Conservation (phyloP, 2,329 filamentous ascomycete species). For the Diaporthe humulicola region DNA sequence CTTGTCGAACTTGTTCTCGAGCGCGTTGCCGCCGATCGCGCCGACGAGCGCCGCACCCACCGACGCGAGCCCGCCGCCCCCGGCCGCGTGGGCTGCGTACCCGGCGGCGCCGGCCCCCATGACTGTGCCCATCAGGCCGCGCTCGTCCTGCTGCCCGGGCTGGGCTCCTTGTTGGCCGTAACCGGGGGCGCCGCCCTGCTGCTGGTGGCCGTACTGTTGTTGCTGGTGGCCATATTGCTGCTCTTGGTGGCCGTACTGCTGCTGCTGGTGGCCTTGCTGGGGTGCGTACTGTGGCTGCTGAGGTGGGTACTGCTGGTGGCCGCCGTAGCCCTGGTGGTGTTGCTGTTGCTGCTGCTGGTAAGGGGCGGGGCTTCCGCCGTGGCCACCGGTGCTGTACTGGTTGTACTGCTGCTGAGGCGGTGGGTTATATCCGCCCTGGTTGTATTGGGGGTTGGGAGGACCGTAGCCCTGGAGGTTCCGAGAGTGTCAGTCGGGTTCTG, state of each 20-base stretch:
- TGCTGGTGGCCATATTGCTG: conserved; percentile 33
- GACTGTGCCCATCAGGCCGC: conserved; percentile 67
- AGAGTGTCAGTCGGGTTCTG: neutral
- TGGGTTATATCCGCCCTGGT: conserved; percentile 45
- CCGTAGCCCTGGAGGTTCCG: conserved; percentile 23
- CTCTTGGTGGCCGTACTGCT: neutral
- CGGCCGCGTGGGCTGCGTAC: conserved; percentile 66
- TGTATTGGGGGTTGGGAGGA: conserved; percentile 42
- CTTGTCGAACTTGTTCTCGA: conserved; percentile 53
- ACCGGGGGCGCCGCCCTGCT: conserved; percentile 28
- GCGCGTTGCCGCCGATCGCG: conserved; percentile 66
- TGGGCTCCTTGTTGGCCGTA: conserved; percentile 40
- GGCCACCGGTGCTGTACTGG: conserved; percentile 40
- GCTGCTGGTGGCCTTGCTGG: conserved; percentile 22
- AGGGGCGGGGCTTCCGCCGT: conserved; percentile 37
- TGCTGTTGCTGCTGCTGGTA: conserved; percentile 34
- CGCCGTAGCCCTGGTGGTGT: conserved; percentile 36
- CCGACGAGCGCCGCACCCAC: conserved; percentile 65
- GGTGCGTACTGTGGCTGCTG: conserved; percentile 42
- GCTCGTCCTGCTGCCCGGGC: conserved; percentile 58
- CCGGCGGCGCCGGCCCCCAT: conserved; percentile 67
- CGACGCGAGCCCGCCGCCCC: conserved; percentile 64
- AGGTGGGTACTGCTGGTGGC: conserved; percentile 45
- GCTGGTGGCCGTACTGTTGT: neutral
- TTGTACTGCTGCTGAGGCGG: conserved; percentile 44